These are phyloP conservation scores for Aspergillus aculeatus DNA, from an alignment of 2,329 filamentous ascomycete genomes.

Conservation along the genomic window DNA sequence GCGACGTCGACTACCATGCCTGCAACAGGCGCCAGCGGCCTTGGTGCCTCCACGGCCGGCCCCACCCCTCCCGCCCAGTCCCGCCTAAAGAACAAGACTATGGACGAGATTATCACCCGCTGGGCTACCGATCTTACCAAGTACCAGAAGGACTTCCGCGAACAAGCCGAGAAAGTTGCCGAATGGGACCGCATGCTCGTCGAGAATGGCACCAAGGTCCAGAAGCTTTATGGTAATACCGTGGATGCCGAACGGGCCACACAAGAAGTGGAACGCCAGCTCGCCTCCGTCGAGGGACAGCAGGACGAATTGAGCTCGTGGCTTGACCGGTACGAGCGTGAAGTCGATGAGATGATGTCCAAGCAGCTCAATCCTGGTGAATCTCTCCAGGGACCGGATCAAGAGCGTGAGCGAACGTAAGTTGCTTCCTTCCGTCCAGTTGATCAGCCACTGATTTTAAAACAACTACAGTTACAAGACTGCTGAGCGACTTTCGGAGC, in stretches of 20 bases:
- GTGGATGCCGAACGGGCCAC: conserved; percentile 93
- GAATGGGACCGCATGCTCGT: conserved; percentile 90
- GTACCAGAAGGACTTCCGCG: conserved; percentile 95
- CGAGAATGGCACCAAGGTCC: conserved; percentile 92
- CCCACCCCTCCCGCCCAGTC: conserved; percentile 78
- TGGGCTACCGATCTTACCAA: conserved; percentile 95
- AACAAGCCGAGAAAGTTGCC: conserved; percentile 81
- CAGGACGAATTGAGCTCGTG: conserved; percentile 86
- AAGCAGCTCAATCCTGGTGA: conserved; percentile 75
- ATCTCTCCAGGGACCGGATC: conserved; percentile 80
- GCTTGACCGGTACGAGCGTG: conserved; percentile 86
- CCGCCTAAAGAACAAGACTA: conserved; percentile 94
- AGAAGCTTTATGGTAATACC: conserved; percentile 85
- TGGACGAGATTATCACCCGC: conserved; percentile 96
- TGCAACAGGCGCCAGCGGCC: conserved; percentile 29
- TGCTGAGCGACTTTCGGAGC: conserved; percentile 87
- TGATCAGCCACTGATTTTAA: conserved; percentile 21
- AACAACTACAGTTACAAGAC: conserved; percentile 66
- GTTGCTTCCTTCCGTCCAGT: conserved; percentile 20
- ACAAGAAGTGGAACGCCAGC: conserved; percentile 87
- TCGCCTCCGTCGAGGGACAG: conserved; percentile 84
- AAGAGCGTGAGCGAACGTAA: conserved; percentile 89
- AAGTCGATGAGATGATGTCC: conserved; percentile 84
- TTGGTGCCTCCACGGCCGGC: conserved; percentile 75
- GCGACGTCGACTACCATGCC: conserved; percentile 30